A percentile compares a stretch with the other conserved stretches of the same genome.
phyloP scores from a whole-genome alignment of 257 asterid genomes.

The Solanum rostratum region DNA sequence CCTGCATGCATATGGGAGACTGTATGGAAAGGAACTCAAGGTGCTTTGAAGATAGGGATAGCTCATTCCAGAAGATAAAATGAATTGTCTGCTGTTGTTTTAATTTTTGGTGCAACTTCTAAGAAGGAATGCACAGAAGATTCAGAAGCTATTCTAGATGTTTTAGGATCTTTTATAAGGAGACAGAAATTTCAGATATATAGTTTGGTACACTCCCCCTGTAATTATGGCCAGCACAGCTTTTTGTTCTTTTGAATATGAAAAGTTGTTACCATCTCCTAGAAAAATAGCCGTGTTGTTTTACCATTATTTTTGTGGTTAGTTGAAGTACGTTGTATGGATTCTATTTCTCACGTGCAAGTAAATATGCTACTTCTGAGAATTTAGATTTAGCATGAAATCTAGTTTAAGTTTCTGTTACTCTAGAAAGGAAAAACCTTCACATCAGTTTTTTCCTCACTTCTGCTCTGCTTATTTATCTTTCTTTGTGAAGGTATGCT shows the following conservation, averaged over 20 bases:
- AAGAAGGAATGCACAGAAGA: background rate
- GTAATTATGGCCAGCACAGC: background rate
- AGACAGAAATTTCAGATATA: background rate
- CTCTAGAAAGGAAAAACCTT: background rate
- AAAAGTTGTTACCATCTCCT: background rate
- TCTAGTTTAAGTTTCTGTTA: background rate
- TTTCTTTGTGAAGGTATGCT: constrained; percentile 31
- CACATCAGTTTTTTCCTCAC: background rate
- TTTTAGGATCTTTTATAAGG: background rate
- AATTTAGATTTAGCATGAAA: background rate
- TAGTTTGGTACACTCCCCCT: background rate
- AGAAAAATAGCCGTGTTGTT: background rate
- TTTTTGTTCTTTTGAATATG: background rate
- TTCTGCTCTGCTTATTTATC: background rate
- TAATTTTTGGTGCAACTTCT: background rate
- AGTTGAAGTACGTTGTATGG: background rate
- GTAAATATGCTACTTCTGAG: background rate
- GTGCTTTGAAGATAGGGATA: background rate
- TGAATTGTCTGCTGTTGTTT: background rate
- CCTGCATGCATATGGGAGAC: background rate
- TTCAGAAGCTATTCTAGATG: background rate
- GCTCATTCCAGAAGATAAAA: background rate
- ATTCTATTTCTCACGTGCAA: background rate
- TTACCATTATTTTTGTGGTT: background rate
- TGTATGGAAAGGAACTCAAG: background rate